Conservation (phyloP, 257 asterid genomes). For the Voacanga thouarsii region DNA sequence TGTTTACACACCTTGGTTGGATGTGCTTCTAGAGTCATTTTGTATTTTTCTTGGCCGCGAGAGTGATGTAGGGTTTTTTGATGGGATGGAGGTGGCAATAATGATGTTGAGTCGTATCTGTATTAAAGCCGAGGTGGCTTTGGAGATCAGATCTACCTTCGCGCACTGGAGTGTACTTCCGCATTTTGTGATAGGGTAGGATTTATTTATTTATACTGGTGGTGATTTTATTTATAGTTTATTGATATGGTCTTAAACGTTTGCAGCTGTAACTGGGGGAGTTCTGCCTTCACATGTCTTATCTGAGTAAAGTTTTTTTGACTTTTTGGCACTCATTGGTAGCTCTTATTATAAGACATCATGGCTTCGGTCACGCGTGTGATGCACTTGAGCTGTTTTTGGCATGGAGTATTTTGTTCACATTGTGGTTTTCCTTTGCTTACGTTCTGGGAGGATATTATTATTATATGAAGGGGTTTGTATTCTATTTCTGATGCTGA, state of each 20-base stretch:
- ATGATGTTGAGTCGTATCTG: constrained; percentile 14
- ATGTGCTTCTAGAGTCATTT: neutral
- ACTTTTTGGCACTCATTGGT: constrained; percentile 3
- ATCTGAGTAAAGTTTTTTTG: constrained; percentile 11
- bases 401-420: neutral
- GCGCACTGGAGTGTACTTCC: constrained; percentile 6
- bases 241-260: constrained; percentile 11
- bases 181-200: neutral
- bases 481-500: no score
- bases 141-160: constrained; percentile 29
- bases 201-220: constrained; percentile 23
- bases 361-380: neutral
- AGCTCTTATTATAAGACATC: neutral
- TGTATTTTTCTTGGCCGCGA: constrained; percentile 15
- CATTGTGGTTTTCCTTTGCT: neutral
- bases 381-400: constrained; percentile 18
- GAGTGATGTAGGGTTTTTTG: constrained; percentile 30
- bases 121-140: constrained; percentile 22
- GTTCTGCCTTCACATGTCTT: constrained; percentile 20
- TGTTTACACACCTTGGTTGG: neutral
- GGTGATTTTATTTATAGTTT: constrained; percentile 19
- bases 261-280: constrained; percentile 23
- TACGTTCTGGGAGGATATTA: neutral
- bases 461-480: neutral
- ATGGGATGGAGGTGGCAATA: constrained; percentile 14